phyloP scores from a whole-genome alignment of 139 green algal species.

The Tetratostichococcus sp. region DNA sequence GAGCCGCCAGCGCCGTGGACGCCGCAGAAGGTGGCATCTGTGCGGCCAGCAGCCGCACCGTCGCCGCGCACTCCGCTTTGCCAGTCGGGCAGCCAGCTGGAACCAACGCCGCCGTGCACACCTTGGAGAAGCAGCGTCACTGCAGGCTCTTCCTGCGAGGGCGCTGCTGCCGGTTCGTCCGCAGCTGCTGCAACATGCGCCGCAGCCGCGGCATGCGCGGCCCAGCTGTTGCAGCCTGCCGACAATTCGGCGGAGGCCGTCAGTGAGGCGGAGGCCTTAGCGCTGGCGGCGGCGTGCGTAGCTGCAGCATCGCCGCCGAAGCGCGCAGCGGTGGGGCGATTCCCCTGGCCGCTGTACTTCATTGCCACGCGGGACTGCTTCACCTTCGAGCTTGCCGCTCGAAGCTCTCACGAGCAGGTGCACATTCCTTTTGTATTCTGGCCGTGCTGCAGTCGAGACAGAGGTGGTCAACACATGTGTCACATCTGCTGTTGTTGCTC shows the following conservation, averaged over 20 bases:
- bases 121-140: too few species aligned
- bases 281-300: neutral
- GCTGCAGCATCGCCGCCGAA: neutral
- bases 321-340: constrained; percentile 3
- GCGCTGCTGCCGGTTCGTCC: too few species aligned
- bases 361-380: constrained; percentile 65
- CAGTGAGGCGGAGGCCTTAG: neutral
- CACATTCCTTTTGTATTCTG: neutral
- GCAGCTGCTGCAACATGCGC: too few species aligned
- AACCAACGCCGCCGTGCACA: too few species aligned
- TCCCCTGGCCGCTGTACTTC: constrained; percentile 61
- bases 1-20: neutral
- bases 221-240: too few species aligned
- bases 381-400: constrained; percentile 43
- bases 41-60: too few species aligned
- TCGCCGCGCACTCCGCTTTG: neutral
- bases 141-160: too few species aligned
- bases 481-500: too few species aligned
- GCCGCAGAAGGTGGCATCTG: neutral
- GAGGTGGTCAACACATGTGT: too few species aligned
- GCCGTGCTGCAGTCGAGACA: too few species aligned
- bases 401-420: too few species aligned
- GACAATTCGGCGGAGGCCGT: too few species aligned
- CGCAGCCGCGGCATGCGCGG: neutral
- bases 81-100: neutral